Evolutionary conservation across 2,329 filamentous ascomycete genomes (phyloP).

Genomic region (Rachicladosporium sp.): DNA sequence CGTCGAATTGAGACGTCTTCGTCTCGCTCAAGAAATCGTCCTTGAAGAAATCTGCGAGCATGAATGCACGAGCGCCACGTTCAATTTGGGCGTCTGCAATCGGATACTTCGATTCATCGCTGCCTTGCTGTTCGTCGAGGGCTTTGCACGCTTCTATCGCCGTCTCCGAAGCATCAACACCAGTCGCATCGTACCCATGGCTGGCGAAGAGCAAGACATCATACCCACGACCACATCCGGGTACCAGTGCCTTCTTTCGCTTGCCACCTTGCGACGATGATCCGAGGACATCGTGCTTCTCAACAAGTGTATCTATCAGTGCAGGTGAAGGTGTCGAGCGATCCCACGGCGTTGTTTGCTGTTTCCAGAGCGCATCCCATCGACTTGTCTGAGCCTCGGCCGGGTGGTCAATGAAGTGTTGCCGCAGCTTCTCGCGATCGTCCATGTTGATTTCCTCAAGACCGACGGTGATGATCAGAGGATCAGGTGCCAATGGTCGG

Average conservation of each 20-base stretch:
- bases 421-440: conserved; percentile 15
- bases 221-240: conserved; percentile 71
- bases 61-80: conserved; percentile 42
- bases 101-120: conserved; percentile 33
- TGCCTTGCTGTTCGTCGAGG: conserved; percentile 23
- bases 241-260: conserved; percentile 54
- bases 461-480: too few relatives aligned
- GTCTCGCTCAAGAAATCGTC: conserved; percentile 33
- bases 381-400: conserved; percentile 31
- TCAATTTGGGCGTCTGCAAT: conserved; percentile 29
- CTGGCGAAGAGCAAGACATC: conserved; percentile 65
- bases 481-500: too few relatives aligned
- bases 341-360: conserved; percentile 47
- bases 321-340: conserved; percentile 46
- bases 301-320: conserved; percentile 40
- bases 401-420: conserved; percentile 29
- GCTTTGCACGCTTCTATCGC: conserved; percentile 37
- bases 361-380: conserved; percentile 47
- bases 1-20: conserved; percentile 42
- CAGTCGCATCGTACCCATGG: conserved; percentile 65
- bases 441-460: conserved; percentile 1
- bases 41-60: conserved; percentile 57
- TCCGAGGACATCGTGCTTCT: conserved; percentile 13
- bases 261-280: not conserved
- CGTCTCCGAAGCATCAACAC: conserved; percentile 53